Percentiles rank a stretch among this genome's conserved stretches.
Evolutionary conservation across 2,329 filamentous ascomycete genomes (phyloP).

Genomic region (Nigrospora osmanthi): DNA sequence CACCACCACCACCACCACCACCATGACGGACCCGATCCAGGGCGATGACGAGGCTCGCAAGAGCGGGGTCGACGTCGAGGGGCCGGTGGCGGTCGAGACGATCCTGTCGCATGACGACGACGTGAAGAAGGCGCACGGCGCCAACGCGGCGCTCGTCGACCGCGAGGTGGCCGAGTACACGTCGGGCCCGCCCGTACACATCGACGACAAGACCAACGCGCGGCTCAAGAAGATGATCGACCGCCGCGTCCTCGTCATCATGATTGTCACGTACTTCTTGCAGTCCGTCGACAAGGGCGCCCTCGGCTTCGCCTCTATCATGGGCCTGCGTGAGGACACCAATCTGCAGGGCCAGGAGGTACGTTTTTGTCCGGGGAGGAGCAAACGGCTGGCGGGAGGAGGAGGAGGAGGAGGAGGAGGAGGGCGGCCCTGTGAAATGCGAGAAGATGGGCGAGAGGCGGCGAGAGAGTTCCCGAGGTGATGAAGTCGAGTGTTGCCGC

Average conservation of each 20-base stretch:
- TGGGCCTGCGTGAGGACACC: conserved; percentile 48
- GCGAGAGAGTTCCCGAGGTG: too few species aligned
- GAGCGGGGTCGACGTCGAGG: conserved; percentile 5
- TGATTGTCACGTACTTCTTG: conserved; percentile 68
- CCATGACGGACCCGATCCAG: too few species aligned
- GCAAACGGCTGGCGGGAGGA: neutral
- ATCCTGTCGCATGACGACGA: conserved; percentile 19
- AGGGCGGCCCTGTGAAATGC: too few species aligned
- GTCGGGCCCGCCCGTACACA: conserved; percentile 43
- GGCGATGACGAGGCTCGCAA: too few species aligned
- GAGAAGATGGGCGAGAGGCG: too few species aligned
- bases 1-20: too few species aligned
- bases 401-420: too few species aligned
- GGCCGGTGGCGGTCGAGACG: conserved; percentile 18
- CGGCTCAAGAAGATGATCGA: conserved; percentile 60
- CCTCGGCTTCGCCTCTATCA: conserved; percentile 56
- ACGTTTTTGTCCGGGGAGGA: too few species aligned
- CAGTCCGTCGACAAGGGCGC: conserved; percentile 64
- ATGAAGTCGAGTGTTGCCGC: too few species aligned
- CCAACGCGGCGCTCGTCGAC: conserved; percentile 49
- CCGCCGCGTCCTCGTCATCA: conserved; percentile 57
- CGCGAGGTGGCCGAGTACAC: conserved; percentile 65
- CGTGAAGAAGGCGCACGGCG: conserved; percentile 37
- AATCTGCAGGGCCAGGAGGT: conserved; percentile 29
- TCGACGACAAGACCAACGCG: conserved; percentile 51